Evolutionary conservation across 1,284 basidiomycete species (phyloP).

Genomic region (Retiboletus fuscus): DNA sequence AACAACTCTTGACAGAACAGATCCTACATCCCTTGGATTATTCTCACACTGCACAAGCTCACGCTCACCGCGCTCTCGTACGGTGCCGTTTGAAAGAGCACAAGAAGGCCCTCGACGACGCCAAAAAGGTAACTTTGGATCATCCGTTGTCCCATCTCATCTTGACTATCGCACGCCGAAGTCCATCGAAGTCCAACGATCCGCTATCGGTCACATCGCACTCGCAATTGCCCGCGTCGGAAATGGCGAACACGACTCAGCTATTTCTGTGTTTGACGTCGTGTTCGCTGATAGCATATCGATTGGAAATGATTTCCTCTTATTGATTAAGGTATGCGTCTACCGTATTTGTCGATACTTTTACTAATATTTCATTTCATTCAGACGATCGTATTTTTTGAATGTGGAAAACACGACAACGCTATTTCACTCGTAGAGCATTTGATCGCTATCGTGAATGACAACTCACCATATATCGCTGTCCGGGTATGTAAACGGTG

Average conservation of each 20-base stretch:
- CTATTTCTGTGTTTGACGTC: slow-evolving; percentile 9
- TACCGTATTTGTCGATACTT: neutral
- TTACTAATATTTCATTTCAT: neutral
- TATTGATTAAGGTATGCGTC: slow-evolving; percentile 11
- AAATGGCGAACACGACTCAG: neutral
- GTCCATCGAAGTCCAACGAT: slow-evolving; percentile 16
- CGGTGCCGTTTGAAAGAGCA: neutral
- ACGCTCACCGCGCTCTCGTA: slow-evolving; percentile 11
- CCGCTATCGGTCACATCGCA: slow-evolving; percentile 15
- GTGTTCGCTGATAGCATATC: slow-evolving; percentile 1
- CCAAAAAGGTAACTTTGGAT: neutral
- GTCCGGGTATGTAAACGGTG: neutral
- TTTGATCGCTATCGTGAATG: slow-evolving; percentile 1
- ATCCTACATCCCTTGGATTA: too few species aligned
- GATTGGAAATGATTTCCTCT: neutral
- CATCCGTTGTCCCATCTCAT: neutral
- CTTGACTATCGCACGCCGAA: too few species aligned
- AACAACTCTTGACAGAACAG: too few species aligned
- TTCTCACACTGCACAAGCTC: neutral
- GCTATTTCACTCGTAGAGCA: neutral
- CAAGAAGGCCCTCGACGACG: slow-evolving; percentile 11
- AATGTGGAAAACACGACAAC: slow-evolving; percentile 12
- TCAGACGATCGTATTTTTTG: slow-evolving; percentile 3
- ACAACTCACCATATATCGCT: neutral
- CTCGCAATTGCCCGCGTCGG: neutral